These are phyloP conservation scores for Actinomortierella ambigua DNA, from an alignment of 371 early-diverging fungal species.

Conservation along the genomic window DNA sequence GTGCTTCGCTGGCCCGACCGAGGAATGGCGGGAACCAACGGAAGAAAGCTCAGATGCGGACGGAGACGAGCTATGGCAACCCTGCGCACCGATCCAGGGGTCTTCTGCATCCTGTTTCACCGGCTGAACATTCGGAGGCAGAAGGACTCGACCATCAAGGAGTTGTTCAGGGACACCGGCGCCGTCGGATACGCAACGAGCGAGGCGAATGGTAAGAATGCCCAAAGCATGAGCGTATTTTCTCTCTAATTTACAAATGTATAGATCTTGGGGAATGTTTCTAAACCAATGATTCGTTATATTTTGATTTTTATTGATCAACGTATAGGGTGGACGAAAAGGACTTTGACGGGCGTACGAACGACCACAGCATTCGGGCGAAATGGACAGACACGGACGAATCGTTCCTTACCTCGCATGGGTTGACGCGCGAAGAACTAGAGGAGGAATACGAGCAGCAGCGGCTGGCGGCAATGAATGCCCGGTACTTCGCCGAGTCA, in stretches of 20 bases:
- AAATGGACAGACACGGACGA: constrained; percentile 16
- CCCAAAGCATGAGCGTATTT: no score
- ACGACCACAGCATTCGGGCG: constrained; percentile 55
- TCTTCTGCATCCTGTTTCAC: constrained; percentile 16
- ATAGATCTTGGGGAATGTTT: no score
- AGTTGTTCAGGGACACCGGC: constrained; percentile 49
- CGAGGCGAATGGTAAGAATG: constrained; percentile 65
- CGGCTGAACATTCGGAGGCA: not conserved
- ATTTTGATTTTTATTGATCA: not conserved
- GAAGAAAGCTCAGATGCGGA: no score
- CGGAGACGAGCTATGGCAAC: no score
- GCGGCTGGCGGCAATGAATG: constrained; percentile 53
- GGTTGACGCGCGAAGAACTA: constrained; percentile 40
- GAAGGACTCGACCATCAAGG: constrained; percentile 13
- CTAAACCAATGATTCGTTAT: not conserved
- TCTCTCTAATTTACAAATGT: no score
- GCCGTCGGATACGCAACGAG: constrained; percentile 67
- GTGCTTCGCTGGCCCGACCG: constrained; percentile 37
- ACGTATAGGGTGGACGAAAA: constrained; percentile 66
- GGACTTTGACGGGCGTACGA: constrained; percentile 67
- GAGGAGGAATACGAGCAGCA: constrained; percentile 51
- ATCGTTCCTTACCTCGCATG: constrained; percentile 20
- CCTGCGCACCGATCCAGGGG: not conserved
- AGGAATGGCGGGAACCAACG: constrained; percentile 35
- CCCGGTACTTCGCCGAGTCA: constrained; percentile 56